Conservation (phyloP, 176 grass and related monocot genomes). For the Raddia distichophylla region DNA sequence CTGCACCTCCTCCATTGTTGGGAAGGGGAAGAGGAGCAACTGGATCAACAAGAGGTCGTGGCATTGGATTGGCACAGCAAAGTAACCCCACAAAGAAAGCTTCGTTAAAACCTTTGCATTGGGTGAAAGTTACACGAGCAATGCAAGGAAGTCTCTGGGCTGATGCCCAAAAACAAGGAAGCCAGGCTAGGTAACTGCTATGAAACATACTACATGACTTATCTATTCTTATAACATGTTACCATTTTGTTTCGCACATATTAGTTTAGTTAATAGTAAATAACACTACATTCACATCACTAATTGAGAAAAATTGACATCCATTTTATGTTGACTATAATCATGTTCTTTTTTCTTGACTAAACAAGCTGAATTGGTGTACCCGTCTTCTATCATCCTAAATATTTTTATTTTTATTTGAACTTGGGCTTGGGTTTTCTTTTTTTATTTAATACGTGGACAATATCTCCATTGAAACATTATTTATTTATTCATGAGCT, state of each 20-base stretch:
- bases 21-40: constrained; percentile 59
- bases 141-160: constrained; percentile 98
- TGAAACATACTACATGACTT: background rate
- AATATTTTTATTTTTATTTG: constrained; percentile 22
- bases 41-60: constrained; percentile 64
- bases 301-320: constrained; percentile 27
- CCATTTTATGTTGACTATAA: constrained; percentile 24
- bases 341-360: constrained; percentile 11
- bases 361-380: constrained; percentile 29
- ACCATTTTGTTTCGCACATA: constrained; percentile 7
- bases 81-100: constrained; percentile 75
- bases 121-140: constrained; percentile 96
- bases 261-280: constrained; percentile 26
- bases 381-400: constrained; percentile 23
- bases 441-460: constrained; percentile 20
- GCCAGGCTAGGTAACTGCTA: constrained; percentile 75
- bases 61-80: constrained; percentile 61
- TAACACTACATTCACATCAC: constrained; percentile 14
- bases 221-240: constrained; percentile 30
- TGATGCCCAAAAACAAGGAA: constrained; percentile 89
- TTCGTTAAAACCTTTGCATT: constrained; percentile 94
- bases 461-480: constrained; percentile 11
- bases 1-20: constrained; percentile 57
- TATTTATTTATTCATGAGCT: constrained; percentile 39
- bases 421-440: background rate